A percentile compares a stretch with the other conserved stretches of the same genome.
Evolutionary conservation across 345 rosid genomes (phyloP).

Genomic region (Arabidopsis suecica): DNA sequence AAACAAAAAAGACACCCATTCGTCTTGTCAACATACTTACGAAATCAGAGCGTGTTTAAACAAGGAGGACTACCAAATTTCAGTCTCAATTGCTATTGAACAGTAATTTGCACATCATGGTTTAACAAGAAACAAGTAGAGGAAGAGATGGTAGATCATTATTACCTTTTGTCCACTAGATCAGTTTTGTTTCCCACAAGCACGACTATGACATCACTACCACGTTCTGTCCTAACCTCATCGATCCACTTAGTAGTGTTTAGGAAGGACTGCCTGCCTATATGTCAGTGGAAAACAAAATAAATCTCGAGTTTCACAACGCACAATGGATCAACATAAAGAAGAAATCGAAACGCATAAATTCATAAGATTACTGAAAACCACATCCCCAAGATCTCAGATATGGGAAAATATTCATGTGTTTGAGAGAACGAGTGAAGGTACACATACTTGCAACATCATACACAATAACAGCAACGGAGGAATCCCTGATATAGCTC

Average conservation of each 20-base stretch:
- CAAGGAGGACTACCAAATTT: neutral
- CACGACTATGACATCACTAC: conserved; percentile 88
- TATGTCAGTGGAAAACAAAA: conserved; percentile 31
- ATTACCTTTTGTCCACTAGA: conserved; percentile 85
- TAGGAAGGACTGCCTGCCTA: conserved; percentile 83
- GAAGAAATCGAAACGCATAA: conserved; percentile 14
- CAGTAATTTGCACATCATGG: conserved; percentile 2
- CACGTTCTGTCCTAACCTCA: conserved; percentile 88
- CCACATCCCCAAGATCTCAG: conserved; percentile 2
- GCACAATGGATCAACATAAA: neutral
- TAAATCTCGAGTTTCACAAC: conserved; percentile 7
- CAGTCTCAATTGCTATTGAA: conserved; percentile 2
- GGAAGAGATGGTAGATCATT: conserved; percentile 8
- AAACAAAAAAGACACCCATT: neutral
- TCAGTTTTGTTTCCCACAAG: conserved; percentile 93
- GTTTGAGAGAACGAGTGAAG: conserved; percentile 20
- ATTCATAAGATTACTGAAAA: neutral
- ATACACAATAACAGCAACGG: conserved; percentile 84
- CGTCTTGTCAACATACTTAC: neutral
- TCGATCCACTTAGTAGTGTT: conserved; percentile 89
- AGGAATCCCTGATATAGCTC: conserved; percentile 84
- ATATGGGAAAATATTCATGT: conserved; percentile 12
- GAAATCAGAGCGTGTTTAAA: neutral
- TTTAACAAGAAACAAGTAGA: neutral
- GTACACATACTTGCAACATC: conserved; percentile 77